Base-by-base conservation (phyloP, 768 basidiomycete species). In the Rhodosporidiobolus odoratus region DNA sequence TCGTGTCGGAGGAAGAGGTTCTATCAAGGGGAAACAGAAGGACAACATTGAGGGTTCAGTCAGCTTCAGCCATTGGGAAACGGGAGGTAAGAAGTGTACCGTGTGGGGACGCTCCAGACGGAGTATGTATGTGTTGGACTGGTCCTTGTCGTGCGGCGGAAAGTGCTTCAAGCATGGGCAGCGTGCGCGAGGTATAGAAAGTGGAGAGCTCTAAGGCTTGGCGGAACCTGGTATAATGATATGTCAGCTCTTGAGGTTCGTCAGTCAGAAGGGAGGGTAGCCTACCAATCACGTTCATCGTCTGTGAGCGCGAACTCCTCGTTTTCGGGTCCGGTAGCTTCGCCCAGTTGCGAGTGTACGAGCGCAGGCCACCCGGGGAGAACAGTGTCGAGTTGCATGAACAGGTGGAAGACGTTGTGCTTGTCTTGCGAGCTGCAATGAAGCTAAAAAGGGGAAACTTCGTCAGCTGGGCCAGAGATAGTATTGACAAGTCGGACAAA, bases 251-350 rank as follows among this genome's bases (percentile, higher is more conserved):
- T 9, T 12, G 27, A 6, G 4, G 7, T 41, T 30, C 7, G 7
- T 19, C 3, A 35, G 21, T 17, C 12, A 7, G 35, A 6, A 38
- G 50, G 35, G 7, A 1, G 23, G 6, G 2, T 0, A 30, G 54
- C 68, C 54, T 16, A 69, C 72, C 73, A 74, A n/a, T 66, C 65
- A 9, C 61, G n/a, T 32, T 74, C 73, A 19, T 67, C 66, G 5
- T 64, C 62, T 0, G 66, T 59, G 7, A 60, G 35, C 54, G 66
- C 65, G 47, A 70, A 69, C 47, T 64, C 60, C 5, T 65, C 62
- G n/a, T 52, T 37, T 0, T 41, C 15, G 0, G 73, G 73, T 5
- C 73, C 73, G 4, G 53, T 66, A 0, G 65, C 66, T 13, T 62
- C 34, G 2, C 65, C 62, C 43, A 72, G 66, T 0, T 65, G 64